These are phyloP conservation scores for Ophioceras dolichostomum DNA, from an alignment of 2,329 filamentous ascomycete genomes.

Conservation along the genomic window DNA sequence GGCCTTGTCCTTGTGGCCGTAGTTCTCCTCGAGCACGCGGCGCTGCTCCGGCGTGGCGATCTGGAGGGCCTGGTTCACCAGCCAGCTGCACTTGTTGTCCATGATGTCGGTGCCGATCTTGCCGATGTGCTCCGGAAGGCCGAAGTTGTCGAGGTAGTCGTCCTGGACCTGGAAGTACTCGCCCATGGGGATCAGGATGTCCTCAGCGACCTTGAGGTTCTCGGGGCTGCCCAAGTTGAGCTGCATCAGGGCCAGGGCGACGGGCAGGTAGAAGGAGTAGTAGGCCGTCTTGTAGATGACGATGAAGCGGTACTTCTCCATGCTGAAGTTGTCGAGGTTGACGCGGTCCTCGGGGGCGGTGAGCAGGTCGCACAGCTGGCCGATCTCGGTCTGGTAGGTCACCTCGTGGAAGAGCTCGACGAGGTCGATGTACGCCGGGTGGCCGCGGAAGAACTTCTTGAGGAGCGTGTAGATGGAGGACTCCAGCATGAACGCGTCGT, in stretches of 20 bases:
- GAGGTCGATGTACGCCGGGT: constrained; percentile 81
- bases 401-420: constrained; percentile 95
- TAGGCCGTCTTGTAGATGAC: constrained; percentile 99
- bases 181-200: constrained; percentile 91
- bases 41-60: constrained; percentile 76
- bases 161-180: constrained; percentile 99
- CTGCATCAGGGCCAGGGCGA: constrained; percentile 80
- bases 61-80: constrained; percentile 86
- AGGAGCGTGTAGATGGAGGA: constrained; percentile 79
- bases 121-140: constrained; percentile 81
- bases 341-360: constrained; percentile 92
- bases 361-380: constrained; percentile 87
- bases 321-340: constrained; percentile 87
- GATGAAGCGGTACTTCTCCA: constrained; percentile 95
- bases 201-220: constrained; percentile 80
- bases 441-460: constrained; percentile 83
- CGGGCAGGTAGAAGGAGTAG: constrained; percentile 97
- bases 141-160: constrained; percentile 97
- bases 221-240: constrained; percentile 72
- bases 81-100: constrained; percentile 99
- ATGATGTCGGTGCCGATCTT: constrained; percentile 99
- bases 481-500: constrained; percentile 96
- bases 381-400: constrained; percentile 87
- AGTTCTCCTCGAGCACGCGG: constrained; percentile 79
- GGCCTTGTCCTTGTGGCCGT: constrained; percentile 77